A percentile compares a stretch with the other conserved stretches of the same genome.
Conservation (phyloP, 1,284 basidiomycete species). For the Athelia sp. region DNA sequence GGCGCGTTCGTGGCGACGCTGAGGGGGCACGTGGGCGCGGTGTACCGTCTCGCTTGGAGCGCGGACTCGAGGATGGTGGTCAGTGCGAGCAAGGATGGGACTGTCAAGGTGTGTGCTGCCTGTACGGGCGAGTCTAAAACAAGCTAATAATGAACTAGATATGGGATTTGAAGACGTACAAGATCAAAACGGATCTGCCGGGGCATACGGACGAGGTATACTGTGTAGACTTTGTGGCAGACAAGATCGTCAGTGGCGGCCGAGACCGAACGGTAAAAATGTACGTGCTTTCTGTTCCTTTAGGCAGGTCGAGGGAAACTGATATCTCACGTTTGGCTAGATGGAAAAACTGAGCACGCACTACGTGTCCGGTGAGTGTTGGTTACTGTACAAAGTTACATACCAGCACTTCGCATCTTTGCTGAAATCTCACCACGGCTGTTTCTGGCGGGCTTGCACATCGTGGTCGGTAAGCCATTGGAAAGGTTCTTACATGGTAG, state of each 20-base stretch:
- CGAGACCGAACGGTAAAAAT: conserved; percentile 70
- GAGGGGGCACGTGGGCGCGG: conserved; percentile 90
- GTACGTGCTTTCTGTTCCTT: conserved; percentile 44
- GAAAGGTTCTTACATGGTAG: too few relatives aligned
- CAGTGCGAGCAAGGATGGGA: conserved; percentile 94
- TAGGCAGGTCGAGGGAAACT: too few relatives aligned
- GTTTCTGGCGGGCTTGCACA: too few relatives aligned
- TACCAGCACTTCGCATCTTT: too few relatives aligned
- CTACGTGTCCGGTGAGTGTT: too few relatives aligned
- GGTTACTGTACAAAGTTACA: too few relatives aligned
- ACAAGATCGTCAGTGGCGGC: conserved; percentile 96
- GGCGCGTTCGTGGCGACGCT: conserved; percentile 93
- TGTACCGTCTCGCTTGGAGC: conserved; percentile 94
- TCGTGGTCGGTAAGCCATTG: too few relatives aligned
- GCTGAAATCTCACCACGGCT: too few relatives aligned
- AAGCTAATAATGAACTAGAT: conserved; percentile 45
- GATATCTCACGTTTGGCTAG: too few relatives aligned
- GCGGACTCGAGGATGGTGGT: conserved; percentile 90
- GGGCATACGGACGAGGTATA: conserved; percentile 98
- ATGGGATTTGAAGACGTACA: conserved; percentile 94
- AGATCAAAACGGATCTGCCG: conserved; percentile 89
- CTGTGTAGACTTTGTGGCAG: conserved; percentile 97
- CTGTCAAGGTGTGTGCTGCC: conserved; percentile 72
- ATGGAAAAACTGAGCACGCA: too few relatives aligned
- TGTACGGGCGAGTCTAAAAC: background rate